Percentiles rank a stretch among this genome's conserved stretches.
Evolutionary conservation across 1,284 basidiomycete species (phyloP).

Genomic region (Stereum hirsutum): DNA sequence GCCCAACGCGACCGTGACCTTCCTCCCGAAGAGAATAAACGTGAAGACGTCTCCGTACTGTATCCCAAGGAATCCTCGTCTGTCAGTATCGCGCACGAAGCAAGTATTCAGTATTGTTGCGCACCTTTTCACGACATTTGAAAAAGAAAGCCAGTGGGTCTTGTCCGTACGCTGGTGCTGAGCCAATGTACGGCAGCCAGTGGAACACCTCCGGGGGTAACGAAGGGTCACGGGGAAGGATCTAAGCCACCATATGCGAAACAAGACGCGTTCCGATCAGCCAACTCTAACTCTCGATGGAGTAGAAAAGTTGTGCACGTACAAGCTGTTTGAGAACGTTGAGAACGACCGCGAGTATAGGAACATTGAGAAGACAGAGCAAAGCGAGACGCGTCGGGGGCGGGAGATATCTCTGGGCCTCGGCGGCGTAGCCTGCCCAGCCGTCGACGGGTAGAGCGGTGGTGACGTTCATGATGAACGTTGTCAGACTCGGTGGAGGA

Average conservation of each 20-base stretch:
- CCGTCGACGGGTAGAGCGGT: slow-evolving; percentile 23
- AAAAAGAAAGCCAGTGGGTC: slow-evolving; percentile 76
- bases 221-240: slow-evolving; percentile 44
- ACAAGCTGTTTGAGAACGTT: slow-evolving; percentile 60
- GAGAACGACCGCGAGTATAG: slow-evolving; percentile 37
- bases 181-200: slow-evolving; percentile 69
- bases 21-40: slow-evolving; percentile 83
- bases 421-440: slow-evolving; percentile 37
- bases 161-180: slow-evolving; percentile 69
- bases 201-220: slow-evolving; percentile 76
- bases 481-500: too few relatives aligned
- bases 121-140: slow-evolving; percentile 75
- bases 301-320: slow-evolving; percentile 15
- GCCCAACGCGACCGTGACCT: slow-evolving; percentile 88
- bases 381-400: slow-evolving; percentile 18
- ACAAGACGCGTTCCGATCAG: too few relatives aligned
- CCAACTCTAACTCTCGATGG: background rate
- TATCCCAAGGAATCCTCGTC: slow-evolving; percentile 4
- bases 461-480: slow-evolving; percentile 31
- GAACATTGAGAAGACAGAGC: slow-evolving; percentile 28
- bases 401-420: slow-evolving; percentile 26
- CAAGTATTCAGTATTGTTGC: slow-evolving; percentile 12
- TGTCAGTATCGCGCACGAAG: background rate
- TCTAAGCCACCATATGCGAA: slow-evolving; percentile 22
- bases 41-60: slow-evolving; percentile 57